Evolutionary conservation across 2,329 filamentous ascomycete genomes (phyloP), one percentile per base, ranked within the genome.

Genomic region (Aspergillus transmontanensis): DNA sequence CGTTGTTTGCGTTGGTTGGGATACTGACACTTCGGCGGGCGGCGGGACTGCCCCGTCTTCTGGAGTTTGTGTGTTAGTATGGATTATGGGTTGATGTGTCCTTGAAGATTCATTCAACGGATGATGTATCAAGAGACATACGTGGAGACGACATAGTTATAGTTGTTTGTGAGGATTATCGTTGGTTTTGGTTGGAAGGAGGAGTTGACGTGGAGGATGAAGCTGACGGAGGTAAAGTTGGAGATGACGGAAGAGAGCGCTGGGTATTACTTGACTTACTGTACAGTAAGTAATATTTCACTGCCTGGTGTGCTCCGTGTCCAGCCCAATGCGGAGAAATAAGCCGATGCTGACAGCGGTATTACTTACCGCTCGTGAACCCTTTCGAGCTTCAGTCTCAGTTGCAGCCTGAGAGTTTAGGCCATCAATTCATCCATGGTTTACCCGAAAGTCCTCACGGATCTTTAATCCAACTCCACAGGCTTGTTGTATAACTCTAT

Each of bases 11-110:
- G 45, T 57, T 46, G 45, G 16, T 50, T 48, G 53, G 30, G 58
- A 50, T 36, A 75, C 76, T 69, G 61, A 79, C 77, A 76, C 77
- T 72, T 79, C 75, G 28, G 74, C 75, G 21, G 75, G 69, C 41
- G 71, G 74, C 30, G 72, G 69, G 57, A 69, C 66, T 43, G 73
- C 64, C 51, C 64, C 68, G 46, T 74, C 32, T 46, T 51, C 34
- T 43, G 36, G 26, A 28, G 7, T 56, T 50, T 56, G 45, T 3
- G 9, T 41, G 62, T 72, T 65, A 70, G 66, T 63, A 56, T 55
- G 19, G 3, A n/a, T 39, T 28, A 21, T 28, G 32, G 21, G 11
- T 53, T 10, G 26, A 28, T 23, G 32, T 36, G 19, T 16, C 16
- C 26, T 23, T 32, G 45, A 14, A 16, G 14, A n/a, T 19, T 32